Evolutionary conservation across 768 basidiomycete genomes (phyloP).

Genomic region (Naganishia kalamii): DNA sequence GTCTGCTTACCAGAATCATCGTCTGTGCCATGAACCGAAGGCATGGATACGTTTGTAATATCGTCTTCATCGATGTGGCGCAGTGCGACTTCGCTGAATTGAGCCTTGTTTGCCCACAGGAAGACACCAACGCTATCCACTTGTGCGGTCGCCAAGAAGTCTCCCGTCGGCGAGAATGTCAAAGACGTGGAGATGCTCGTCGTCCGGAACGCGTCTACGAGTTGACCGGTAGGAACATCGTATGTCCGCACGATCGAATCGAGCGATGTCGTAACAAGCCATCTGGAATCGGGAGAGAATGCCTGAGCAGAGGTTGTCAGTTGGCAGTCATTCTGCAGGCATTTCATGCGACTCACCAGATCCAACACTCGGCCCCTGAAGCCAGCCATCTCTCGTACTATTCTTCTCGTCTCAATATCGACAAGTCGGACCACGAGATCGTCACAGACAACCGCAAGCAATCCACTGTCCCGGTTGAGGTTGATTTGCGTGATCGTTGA

Average conservation of each 20-base stretch:
- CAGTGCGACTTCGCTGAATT: conserved; percentile 78
- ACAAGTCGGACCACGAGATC: conserved; percentile 77
- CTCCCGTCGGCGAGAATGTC: conserved; percentile 87
- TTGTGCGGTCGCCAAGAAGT: conserved; percentile 91
- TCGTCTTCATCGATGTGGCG: conserved; percentile 70
- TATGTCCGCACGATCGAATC: conserved; percentile 92
- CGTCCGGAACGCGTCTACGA: conserved; percentile 88
- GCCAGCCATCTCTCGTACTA: conserved; percentile 83
- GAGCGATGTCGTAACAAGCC: conserved; percentile 80
- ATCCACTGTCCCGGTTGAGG: conserved; percentile 75
- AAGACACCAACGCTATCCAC: conserved; percentile 89
- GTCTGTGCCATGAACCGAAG: conserved; percentile 71
- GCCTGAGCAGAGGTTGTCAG: conserved; percentile 52
- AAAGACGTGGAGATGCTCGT: conserved; percentile 80
- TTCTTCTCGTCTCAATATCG: conserved; percentile 79
- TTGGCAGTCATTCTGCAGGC: background rate
- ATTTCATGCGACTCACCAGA: conserved; percentile 54
- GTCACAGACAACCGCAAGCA: conserved; percentile 77
- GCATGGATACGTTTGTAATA: conserved; percentile 62
- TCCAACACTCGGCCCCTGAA: conserved; percentile 82
- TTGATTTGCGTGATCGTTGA: conserved; percentile 64
- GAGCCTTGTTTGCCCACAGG: conserved; percentile 97
- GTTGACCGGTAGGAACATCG: conserved; percentile 83
- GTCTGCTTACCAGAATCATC: conserved; percentile 68
- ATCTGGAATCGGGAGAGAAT: conserved; percentile 90